Evolutionary conservation across 441 rosid genomes (phyloP).

Genomic region (Populus hybrid): DNA sequence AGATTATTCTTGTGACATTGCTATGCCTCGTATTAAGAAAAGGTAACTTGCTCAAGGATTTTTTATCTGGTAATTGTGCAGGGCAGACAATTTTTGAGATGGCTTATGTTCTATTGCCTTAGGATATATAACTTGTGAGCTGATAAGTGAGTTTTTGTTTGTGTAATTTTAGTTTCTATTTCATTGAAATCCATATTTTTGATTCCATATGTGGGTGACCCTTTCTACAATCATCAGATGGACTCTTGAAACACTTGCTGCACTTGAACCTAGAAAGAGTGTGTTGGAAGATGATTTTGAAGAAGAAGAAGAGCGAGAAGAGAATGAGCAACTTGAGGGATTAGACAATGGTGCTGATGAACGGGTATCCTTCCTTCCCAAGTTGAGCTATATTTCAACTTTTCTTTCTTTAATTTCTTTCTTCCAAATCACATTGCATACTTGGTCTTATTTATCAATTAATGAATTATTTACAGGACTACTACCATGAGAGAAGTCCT

Average conservation of each 20-base stretch:
- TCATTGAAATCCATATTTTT: neutral
- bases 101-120: neutral
- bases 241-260: conserved; percentile 71
- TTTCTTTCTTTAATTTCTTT: neutral
- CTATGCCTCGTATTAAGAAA: conserved; percentile 83
- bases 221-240: conserved; percentile 40
- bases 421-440: neutral
- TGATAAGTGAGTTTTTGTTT: neutral
- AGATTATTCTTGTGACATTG: conserved; percentile 87
- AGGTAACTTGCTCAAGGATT: conserved; percentile 35
- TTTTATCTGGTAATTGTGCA: neutral
- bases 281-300: conserved; percentile 97
- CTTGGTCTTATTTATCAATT: conserved; percentile 5
- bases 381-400: too few relatives aligned
- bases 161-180: neutral
- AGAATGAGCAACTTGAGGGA: conserved; percentile 61
- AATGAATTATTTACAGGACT: conserved; percentile 47
- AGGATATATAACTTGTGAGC: neutral
- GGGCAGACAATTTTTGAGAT: neutral
- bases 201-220: neutral
- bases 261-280: conserved; percentile 77
- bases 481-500: conserved; percentile 73
- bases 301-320: conserved; percentile 95
- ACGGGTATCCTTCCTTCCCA: conserved; percentile 39
- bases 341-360: conserved; percentile 55